Conservation (phyloP, 306 rosid genomes). For the Amphicarpaea edgeworthii region DNA sequence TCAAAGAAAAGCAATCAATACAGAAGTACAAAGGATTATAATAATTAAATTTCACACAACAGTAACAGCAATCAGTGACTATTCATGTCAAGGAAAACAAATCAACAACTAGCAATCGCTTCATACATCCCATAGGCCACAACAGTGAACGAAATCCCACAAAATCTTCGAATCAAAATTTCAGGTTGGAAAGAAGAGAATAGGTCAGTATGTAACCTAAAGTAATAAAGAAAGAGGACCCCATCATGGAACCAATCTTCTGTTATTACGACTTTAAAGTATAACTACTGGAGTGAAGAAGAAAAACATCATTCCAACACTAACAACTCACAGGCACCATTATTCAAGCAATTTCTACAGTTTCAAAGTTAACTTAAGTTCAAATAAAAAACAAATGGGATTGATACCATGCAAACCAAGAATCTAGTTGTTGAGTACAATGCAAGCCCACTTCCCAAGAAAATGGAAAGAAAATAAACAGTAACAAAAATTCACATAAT, state of each 20-base stretch:
- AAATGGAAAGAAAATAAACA: not conserved
- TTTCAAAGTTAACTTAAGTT: not conserved
- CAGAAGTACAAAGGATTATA: constrained; percentile 6
- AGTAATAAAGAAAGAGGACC: constrained; percentile 16
- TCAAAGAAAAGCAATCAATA: constrained; percentile 37
- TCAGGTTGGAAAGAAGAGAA: constrained; percentile 25
- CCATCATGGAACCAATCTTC: not conserved
- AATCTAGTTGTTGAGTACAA: constrained; percentile 9
- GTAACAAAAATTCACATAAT: not conserved
- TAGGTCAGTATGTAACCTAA: not conserved
- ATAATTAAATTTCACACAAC: constrained; percentile 27
- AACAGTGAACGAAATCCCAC: not conserved
- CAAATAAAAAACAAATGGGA: constrained; percentile 23
- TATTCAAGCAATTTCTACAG: not conserved
- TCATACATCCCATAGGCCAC: constrained; percentile 19
- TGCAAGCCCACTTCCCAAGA: constrained; percentile 6
- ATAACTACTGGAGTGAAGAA: not conserved
- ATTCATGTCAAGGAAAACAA: constrained; percentile 25
- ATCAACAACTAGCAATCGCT: constrained; percentile 21
- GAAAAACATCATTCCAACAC: not conserved
- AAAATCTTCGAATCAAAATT: constrained; percentile 10
- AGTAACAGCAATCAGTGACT: constrained; percentile 1
- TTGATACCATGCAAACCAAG: not conserved
- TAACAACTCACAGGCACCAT: not conserved
- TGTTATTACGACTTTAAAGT: not conserved